Conservation (phyloP, 495 filamentous ascomycete genomes). For the Glonium stellatum region DNA sequence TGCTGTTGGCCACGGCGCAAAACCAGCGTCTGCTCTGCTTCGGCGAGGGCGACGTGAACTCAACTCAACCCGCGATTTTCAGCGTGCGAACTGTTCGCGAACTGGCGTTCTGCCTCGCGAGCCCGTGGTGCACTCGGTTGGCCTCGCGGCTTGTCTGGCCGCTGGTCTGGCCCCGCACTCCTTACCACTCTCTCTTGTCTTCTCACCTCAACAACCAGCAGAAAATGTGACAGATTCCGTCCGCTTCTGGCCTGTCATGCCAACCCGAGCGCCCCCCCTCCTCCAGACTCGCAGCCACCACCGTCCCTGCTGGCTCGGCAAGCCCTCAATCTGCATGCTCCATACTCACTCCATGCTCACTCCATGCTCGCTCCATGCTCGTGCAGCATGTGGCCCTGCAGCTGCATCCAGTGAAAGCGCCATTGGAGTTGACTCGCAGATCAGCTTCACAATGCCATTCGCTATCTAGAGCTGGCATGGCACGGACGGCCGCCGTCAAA, state of each 20-base stretch:
- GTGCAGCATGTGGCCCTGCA: constrained; percentile 19
- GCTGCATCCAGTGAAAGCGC: constrained; percentile 12
- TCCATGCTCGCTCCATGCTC: constrained; percentile 5
- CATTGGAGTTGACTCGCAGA: constrained; percentile 27
- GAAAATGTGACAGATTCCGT: not conserved
- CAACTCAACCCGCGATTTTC: not conserved
- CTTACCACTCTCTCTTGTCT: not conserved
- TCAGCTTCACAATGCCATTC: constrained; percentile 15
- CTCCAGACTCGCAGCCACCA: not conserved
- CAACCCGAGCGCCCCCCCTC: not conserved
- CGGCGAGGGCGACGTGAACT: not conserved
- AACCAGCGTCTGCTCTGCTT: not conserved
- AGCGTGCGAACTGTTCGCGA: not conserved
- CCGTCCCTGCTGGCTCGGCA: not conserved
- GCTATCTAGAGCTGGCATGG: constrained; percentile 10
- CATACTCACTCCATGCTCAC: no score
- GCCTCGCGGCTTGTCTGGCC: no score
- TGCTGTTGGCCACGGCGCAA: not conserved
- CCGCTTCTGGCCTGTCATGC: not conserved
- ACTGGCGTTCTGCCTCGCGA: not conserved
- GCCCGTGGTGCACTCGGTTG: no score
- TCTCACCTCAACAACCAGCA: not conserved
- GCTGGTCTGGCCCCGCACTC: not conserved
- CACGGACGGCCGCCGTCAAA: constrained; percentile 11
- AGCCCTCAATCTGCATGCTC: constrained; percentile 2